Conservation (phyloP, 2,329 filamentous ascomycete species). For the Fusarium tuaranense region DNA sequence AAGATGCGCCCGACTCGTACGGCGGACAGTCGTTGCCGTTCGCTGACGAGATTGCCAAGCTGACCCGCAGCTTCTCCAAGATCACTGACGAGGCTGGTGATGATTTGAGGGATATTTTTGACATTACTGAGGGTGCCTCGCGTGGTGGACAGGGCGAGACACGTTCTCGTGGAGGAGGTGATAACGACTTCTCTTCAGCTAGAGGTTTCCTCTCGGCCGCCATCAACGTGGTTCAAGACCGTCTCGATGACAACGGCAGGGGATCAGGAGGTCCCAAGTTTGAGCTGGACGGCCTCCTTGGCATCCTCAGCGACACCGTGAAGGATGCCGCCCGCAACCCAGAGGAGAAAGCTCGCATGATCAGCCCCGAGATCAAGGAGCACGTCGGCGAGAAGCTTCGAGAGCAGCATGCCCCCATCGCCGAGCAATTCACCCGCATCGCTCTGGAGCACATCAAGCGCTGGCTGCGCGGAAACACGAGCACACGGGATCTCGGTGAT, state of each 20-base stretch:
- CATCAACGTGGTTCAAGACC: slow-evolving; percentile 56
- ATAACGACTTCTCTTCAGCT: slow-evolving; percentile 44
- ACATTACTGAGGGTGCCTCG: slow-evolving; percentile 52
- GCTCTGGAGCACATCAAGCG: slow-evolving; percentile 60
- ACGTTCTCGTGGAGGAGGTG: slow-evolving; percentile 44
- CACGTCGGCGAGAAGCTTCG: slow-evolving; percentile 54
- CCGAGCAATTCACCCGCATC: slow-evolving; percentile 59
- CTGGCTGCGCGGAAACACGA: slow-evolving; percentile 58
- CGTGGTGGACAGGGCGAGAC: slow-evolving; percentile 31
- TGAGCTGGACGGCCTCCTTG: slow-evolving; percentile 57
- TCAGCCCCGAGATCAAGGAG: slow-evolving; percentile 61
- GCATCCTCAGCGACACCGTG: slow-evolving; percentile 56
- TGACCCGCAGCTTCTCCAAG: slow-evolving; percentile 55
- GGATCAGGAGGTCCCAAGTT: slow-evolving; percentile 48
- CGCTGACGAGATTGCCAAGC: slow-evolving; percentile 57
- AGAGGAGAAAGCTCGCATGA: slow-evolving; percentile 58
- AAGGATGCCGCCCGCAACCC: slow-evolving; percentile 59
- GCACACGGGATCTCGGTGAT: slow-evolving; percentile 55
- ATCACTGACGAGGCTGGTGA: slow-evolving; percentile 56
- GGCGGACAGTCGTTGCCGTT: slow-evolving; percentile 57
- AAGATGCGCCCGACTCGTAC: slow-evolving; percentile 54
- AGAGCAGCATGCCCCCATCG: slow-evolving; percentile 57
- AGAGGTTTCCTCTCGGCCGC: slow-evolving; percentile 56
- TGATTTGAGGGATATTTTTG: slow-evolving; percentile 58
- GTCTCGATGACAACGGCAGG: slow-evolving; percentile 46